These are phyloP conservation scores for Mycena citricolor DNA, from an alignment of 1,284 basidiomycete genomes.

Conservation along the genomic window DNA sequence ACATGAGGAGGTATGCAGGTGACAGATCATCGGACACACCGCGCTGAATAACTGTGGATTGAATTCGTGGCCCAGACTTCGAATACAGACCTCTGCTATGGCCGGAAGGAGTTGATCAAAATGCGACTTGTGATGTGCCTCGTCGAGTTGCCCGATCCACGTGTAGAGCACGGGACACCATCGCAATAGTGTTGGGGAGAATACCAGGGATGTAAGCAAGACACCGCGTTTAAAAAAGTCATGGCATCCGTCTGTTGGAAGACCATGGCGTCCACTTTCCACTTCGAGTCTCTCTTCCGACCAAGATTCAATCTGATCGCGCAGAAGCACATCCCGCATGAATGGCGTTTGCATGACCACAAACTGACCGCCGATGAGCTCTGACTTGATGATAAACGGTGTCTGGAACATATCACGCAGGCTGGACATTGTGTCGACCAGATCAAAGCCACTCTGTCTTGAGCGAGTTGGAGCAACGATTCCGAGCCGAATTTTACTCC, in stretches of 20 bases:
- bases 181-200: conserved; percentile 1
- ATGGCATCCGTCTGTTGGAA: conserved; percentile 10
- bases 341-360: conserved; percentile 12
- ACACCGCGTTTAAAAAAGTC: conserved; percentile 11
- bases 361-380: conserved; percentile 5
- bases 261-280: conserved; percentile 4
- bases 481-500: conserved; percentile 10
- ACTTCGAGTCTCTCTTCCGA: conserved; percentile 6
- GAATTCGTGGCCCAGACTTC: not conserved
- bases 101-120: not conserved
- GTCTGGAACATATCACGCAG: conserved; percentile 8
- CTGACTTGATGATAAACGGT: conserved; percentile 11
- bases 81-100: not conserved
- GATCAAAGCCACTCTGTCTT: conserved; percentile 8
- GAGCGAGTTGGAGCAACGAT: not conserved
- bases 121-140: not conserved
- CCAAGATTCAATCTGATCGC: conserved; percentile 5
- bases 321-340: conserved; percentile 11
- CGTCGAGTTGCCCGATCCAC: not conserved
- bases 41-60: conserved; percentile 7
- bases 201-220: conserved; percentile 5
- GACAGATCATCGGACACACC: too few relatives aligned
- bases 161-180: not conserved
- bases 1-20: too few relatives aligned
- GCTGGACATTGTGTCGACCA: not conserved